Evolutionary conservation across 305 asterid species (phyloP), one percentile per base, ranked within the genome.

Genomic region (Coffea humblotiana): DNA sequence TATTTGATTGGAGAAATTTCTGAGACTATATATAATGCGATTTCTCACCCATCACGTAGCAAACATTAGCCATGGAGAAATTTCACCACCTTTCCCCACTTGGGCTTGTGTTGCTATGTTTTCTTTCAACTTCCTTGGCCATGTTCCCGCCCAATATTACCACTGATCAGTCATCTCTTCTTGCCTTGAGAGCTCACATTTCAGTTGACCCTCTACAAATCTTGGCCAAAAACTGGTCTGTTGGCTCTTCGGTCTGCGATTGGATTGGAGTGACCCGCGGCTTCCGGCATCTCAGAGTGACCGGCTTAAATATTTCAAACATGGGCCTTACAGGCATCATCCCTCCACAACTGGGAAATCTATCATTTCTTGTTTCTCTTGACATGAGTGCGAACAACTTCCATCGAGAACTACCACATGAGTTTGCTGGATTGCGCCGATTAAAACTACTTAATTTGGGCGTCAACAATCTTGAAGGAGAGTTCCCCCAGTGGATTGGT

Each of bases 401-500:
- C 56, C 3, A 32, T 4, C 77, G 82, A 19, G 21, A 67, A 18
- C 10, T 78, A 19, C 82, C 82, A 0, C 3, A 52, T 1, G 74
- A 82, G 0, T 60, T 78, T 19, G 8, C 77, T 21, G 54, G 29
- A 6, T 51, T 78, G 43, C 54, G 43, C 0, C 25, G 37, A 35
- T 25, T 75, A 32, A 32, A 23, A 23, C 19, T 18, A n/a, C 81
- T 88, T n/a, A 27, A 65, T 71, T 66, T 85, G 7, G 2, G 37
- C 0, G 0, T 15, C 83, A 88, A 88, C 85, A 72, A 49, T n/a
- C 81, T 80, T 43, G 12, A 43, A 2, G 80, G 88, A 16, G 64
- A 78, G 61, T 77, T 82, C 37, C 90, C 79, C 8, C 76, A 69
- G 23, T 86, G 84, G 78, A 56, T 87, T 65, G 86, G 76, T 2